Conservation (phyloP, 371 early-diverging fungal genomes). For the Homolaphlyctis polyrhiza region DNA sequence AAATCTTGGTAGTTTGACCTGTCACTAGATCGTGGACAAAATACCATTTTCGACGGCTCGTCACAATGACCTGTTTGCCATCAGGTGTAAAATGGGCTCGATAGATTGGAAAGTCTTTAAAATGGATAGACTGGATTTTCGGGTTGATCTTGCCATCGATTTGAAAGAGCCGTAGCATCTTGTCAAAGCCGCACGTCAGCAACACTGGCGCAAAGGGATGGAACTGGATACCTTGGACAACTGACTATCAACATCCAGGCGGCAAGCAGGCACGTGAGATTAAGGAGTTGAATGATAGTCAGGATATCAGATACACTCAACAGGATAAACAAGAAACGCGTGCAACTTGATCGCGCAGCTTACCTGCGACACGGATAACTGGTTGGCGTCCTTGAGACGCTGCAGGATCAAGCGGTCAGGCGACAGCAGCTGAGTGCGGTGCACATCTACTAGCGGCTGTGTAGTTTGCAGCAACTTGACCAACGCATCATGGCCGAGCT, state of each 20-base stretch:
- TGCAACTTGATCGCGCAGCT: not conserved
- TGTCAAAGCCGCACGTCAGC: constrained; percentile 78
- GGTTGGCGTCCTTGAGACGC: constrained; percentile 73
- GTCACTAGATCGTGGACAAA: constrained; percentile 82
- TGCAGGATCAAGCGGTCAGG: constrained; percentile 55
- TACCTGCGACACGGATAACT: constrained; percentile 52
- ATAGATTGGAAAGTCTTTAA: constrained; percentile 76
- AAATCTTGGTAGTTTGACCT: constrained; percentile 60
- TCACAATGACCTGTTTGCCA: constrained; percentile 66
- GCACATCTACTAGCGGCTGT: constrained; percentile 18
- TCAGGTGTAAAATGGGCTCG: constrained; percentile 69
- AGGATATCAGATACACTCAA: not conserved
- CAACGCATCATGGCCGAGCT: constrained; percentile 10
- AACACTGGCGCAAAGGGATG: constrained; percentile 88
- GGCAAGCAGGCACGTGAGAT: not conserved
- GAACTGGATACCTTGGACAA: constrained; percentile 71
- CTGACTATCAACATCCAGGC: constrained; percentile 37
- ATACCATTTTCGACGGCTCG: constrained; percentile 71
- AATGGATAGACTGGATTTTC: constrained; percentile 74
- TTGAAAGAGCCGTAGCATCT: constrained; percentile 78
- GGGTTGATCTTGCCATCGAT: constrained; percentile 87
- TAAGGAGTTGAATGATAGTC: not conserved
- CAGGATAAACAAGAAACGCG: too few relatives aligned
- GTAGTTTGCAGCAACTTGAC: constrained; percentile 25
- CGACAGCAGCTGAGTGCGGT: constrained; percentile 31